Evolutionary conservation across 495 filamentous ascomycete species (phyloP).

Genomic region (Durotheca rogersii): DNA sequence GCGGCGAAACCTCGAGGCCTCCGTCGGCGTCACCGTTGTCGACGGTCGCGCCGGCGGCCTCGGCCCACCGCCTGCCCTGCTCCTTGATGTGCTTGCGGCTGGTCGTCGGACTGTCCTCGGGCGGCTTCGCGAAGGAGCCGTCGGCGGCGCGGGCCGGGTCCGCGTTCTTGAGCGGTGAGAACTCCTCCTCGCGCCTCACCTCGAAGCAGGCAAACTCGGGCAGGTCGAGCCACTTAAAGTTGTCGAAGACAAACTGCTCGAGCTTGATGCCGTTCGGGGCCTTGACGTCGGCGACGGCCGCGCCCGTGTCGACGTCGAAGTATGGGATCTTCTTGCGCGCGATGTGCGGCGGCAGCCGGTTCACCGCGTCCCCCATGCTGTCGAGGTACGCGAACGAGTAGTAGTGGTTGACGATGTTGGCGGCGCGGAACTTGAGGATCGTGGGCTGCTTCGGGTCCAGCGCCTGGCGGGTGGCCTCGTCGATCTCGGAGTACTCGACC

Average conservation of each 20-base stretch:
- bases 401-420: constrained; percentile 99
- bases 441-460: constrained; percentile 79
- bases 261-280: constrained; percentile 98
- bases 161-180: constrained; percentile 97
- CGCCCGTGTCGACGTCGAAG: constrained; percentile 71
- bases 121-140: constrained; percentile 21
- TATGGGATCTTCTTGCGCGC: constrained; percentile 98
- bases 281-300: constrained; percentile 72
- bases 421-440: constrained; percentile 91
- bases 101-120: constrained; percentile 90
- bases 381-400: constrained; percentile 94
- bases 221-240: constrained; percentile 86
- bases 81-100: constrained; percentile 84
- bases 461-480: constrained; percentile 80
- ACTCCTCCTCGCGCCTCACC: constrained; percentile 95
- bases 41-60: constrained; percentile 74
- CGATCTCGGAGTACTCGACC: constrained; percentile 98
- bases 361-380: constrained; percentile 79
- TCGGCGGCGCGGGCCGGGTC: constrained; percentile 63
- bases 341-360: constrained; percentile 90
- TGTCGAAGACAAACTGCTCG: constrained; percentile 99
- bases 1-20: constrained; percentile 88
- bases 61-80: constrained; percentile 82
- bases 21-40: constrained; percentile 65
- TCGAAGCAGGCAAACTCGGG: constrained; percentile 93